Percentiles rank a stretch among this genome's conserved stretches.
phyloP scores from a whole-genome alignment of 108 stramenopile genomes.

The Cyclotella kingstonii region DNA sequence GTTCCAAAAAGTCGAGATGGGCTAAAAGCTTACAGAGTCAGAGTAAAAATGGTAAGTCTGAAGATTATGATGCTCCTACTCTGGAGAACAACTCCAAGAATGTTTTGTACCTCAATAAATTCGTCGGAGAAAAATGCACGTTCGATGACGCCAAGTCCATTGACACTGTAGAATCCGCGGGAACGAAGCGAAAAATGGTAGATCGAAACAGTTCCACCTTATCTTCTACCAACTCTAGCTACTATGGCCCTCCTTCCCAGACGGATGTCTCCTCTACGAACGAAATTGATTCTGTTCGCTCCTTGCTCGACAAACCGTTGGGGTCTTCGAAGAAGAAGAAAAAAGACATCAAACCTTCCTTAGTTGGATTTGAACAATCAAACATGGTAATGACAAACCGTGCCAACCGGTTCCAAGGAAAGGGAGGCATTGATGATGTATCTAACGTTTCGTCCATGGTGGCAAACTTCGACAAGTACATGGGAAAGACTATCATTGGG shows the following conservation, averaged over 20 bases:
- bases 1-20: slow-evolving; percentile 23
- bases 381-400: slow-evolving; percentile 40
- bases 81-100: neutral
- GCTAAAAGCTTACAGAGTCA: neutral
- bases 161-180: slow-evolving; percentile 2
- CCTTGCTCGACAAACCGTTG: slow-evolving; percentile 17
- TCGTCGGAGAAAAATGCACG: slow-evolving; percentile 20
- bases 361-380: slow-evolving; percentile 50
- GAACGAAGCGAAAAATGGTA: slow-evolving; percentile 20
- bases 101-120: slow-evolving; percentile 25
- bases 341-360: slow-evolving; percentile 12
- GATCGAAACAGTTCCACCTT: slow-evolving; percentile 16
- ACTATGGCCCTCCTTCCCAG: slow-evolving; percentile 34
- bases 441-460: slow-evolving; percentile 16
- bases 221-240: slow-evolving; percentile 24
- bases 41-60: slow-evolving; percentile 6
- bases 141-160: neutral
- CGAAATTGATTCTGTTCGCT: slow-evolving; percentile 24
- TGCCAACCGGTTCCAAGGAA: slow-evolving; percentile 60
- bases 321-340: slow-evolving; percentile 26
- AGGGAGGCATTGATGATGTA: slow-evolving; percentile 50
- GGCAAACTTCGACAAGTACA: slow-evolving; percentile 56
- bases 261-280: neutral
- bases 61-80: slow-evolving; percentile 1
- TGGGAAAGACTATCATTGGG: slow-evolving; percentile 71